Percentiles rank a stretch among this genome's conserved stretches.
Evolutionary conservation across 305 asterid species (phyloP).

Genomic region (Fraxinus sp.): DNA sequence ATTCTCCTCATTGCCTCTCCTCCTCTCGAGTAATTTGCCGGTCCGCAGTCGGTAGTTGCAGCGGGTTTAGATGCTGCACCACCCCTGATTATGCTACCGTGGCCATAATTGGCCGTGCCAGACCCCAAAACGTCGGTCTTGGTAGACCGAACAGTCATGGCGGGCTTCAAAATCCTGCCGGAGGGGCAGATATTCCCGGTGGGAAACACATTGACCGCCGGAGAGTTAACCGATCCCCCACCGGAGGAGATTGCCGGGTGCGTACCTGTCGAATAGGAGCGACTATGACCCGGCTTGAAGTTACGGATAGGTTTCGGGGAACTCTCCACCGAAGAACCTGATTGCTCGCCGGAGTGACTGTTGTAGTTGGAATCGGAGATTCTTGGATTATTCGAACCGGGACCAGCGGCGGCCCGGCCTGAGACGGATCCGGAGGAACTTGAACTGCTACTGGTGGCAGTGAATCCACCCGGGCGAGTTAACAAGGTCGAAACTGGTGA

Average conservation of each 20-base stretch:
- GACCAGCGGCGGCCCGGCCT: constrained; percentile 39
- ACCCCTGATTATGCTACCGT: constrained; percentile 85
- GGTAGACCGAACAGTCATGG: constrained; percentile 44
- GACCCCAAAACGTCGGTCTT: constrained; percentile 71
- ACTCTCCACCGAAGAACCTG: constrained; percentile 42
- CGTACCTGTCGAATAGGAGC: constrained; percentile 59
- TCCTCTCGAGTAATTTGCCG: constrained; percentile 28
- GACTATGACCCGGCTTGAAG: constrained; percentile 44
- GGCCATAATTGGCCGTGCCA: constrained; percentile 71
- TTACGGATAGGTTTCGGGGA: constrained; percentile 45
- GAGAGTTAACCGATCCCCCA: constrained; percentile 51
- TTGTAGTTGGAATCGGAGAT: constrained; percentile 41
- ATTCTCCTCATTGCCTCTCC: constrained; percentile 38
- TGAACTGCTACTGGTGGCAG: constrained; percentile 55
- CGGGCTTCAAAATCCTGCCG: constrained; percentile 57
- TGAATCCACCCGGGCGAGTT: constrained; percentile 31
- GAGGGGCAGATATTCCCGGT: constrained; percentile 82
- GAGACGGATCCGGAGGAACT: constrained; percentile 79
- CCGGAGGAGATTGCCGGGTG: constrained; percentile 45
- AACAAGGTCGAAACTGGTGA: constrained; percentile 71
- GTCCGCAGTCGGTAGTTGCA: constrained; percentile 7
- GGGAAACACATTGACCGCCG: constrained; percentile 47
- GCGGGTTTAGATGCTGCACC: constrained; percentile 40
- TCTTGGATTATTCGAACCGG: constrained; percentile 29
- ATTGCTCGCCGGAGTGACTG: constrained; percentile 58